Evolutionary conservation across 1,139 yeast species (phyloP), one percentile per base, ranked within the genome.

Genomic region (Saccharomyces pastorianus): DNA sequence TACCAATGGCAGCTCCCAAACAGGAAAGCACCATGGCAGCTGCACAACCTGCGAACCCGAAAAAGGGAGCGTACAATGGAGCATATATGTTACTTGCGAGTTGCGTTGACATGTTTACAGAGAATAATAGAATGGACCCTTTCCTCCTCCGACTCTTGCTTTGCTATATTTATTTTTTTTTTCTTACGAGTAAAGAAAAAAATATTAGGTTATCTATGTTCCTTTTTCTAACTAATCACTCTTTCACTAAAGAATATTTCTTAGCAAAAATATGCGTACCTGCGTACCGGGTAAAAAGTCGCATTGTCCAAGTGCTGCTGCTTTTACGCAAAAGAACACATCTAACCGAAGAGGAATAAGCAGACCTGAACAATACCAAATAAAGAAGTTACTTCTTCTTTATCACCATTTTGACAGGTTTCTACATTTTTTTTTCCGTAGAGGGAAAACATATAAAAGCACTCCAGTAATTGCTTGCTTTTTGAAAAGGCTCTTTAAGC

Each of bases 1-100:
- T 93, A 54, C 99, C 99, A 63, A 90, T 85, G 59, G 98, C 97
- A 28, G 99, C 99, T 58, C 99, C 99, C 27, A 91, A 84, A 70
- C 95, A 87, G 50, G 95, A 85, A 59, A 91, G 77, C 44, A 88
- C 80, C 87, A 89, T 88, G 54, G 97, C 96, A 52, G 89, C 84
- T 6, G 95, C 89, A 75, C 97, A 90, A 53, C 83, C 96, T 47
- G 96, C 96, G 72, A 90, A 89, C 50, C 98, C 98, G 69, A 91
- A 84, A 72, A 91, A 90, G 56, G 97, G 96, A 13, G 97, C 96
- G 74, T 85, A 90, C 44, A 83, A 83, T 51, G 97, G 97, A 38
- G 88, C 78, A 68, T 81, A 84, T 68, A 84, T 91, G 59, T 63
- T 60, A 26, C 54, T 32, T 53, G 55, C 54, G 46, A 57, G 46